A percentile compares a stretch with the other conserved stretches of the same genome.
Conservation (phyloP, 2,329 filamentous ascomycete genomes). For the Orbilia quercus region DNA sequence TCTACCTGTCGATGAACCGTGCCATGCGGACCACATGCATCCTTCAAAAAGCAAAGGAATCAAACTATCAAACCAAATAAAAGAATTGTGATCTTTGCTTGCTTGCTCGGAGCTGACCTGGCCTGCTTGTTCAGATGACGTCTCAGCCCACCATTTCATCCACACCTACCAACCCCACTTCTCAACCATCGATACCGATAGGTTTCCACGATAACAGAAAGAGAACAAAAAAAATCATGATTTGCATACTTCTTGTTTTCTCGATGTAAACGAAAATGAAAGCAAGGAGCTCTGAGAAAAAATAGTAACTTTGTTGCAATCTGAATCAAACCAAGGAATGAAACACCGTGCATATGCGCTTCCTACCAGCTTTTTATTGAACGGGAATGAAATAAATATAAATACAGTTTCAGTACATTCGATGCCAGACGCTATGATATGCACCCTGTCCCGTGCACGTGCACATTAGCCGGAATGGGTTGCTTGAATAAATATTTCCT, state of each 20-base stretch:
- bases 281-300: neutral
- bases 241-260: neutral
- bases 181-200: constrained; percentile 32
- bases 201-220: constrained; percentile 28
- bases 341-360: too few relatives aligned
- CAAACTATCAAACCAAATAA: neutral
- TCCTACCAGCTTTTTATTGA: too few relatives aligned
- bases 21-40: constrained; percentile 36
- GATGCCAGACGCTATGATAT: too few relatives aligned
- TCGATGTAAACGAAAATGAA: constrained; percentile 4
- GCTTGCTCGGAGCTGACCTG: neutral
- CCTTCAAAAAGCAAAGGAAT: constrained; percentile 40
- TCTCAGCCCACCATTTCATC: constrained; percentile 48
- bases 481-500: neutral
- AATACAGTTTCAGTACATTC: too few relatives aligned
- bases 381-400: too few relatives aligned
- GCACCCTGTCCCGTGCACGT: too few relatives aligned
- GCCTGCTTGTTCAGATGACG: constrained; percentile 52
- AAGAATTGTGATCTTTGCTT: constrained; percentile 18
- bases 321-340: neutral
- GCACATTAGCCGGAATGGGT: constrained; percentile 36
- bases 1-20: constrained; percentile 42
- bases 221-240: neutral
- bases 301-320: too few relatives aligned
- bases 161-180: constrained; percentile 34